Evolutionary conservation across 768 basidiomycete genomes (phyloP), one percentile per base, ranked within the genome.

Genomic region (Suillus clintonianus): DNA sequence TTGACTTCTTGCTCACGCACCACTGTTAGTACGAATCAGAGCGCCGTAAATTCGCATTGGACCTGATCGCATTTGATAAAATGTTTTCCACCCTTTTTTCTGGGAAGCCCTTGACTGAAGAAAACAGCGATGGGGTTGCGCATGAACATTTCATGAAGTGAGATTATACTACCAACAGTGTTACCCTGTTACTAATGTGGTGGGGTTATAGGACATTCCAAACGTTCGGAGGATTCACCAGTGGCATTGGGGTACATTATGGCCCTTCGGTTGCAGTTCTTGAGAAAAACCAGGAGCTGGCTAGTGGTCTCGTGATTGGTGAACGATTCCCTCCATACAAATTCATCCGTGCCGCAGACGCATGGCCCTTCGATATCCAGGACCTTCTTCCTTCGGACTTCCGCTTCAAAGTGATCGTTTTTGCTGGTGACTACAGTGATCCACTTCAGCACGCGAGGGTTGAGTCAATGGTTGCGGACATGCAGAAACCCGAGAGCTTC

Each of bases 61-160:
- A 85, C 54, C 77, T 87, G 42, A 84, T 86, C 64, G 70, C 77
- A 58, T 85, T 85, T 60, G 85, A 86, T 71, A 83, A 83, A 61
- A 76, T 77, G 62, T 85, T 82, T 66, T 80, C 82, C 0, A 77
- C 80, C 2, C 74, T 85, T 22, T 86, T 86, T 73, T 85, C 83
- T 1, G 83, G 83, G 53, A 86, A 85, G 73, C 82, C 86, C 6
- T 67, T 76, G 13, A 78, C 76, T 0, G 67, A 74, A 30, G 72
- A 71, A 65, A 72, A 80, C 64, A 57, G 64, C 15, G 75, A 78
- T 55, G 85, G 83, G 10, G 69, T 72, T 58, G 69, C 67, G 13
- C 80, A 82, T 47, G 76, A 83, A 55, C 71, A 84, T 34, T 85
- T 86, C 73, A 65, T 84, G 8, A 70, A 71, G 83, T 80, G 43